These are phyloP conservation scores for Crepidotus variabilis DNA, from an alignment of 768 basidiomycete genomes.

Conservation along the genomic window DNA sequence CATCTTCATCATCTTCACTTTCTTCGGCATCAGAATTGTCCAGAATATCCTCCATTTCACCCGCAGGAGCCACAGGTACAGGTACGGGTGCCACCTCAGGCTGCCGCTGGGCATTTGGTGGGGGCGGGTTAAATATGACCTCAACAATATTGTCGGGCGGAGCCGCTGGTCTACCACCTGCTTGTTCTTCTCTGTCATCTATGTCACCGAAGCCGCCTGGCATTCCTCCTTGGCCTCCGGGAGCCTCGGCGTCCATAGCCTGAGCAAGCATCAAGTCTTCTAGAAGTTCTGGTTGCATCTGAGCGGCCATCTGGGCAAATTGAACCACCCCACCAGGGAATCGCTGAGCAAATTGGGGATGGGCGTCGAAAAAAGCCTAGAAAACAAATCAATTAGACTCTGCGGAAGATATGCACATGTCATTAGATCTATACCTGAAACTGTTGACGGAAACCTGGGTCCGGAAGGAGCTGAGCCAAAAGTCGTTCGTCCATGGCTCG, in stretches of 20 bases:
- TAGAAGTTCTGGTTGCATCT: constrained; percentile 54
- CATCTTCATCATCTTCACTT: constrained; percentile 41
- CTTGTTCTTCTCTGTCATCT: constrained; percentile 14
- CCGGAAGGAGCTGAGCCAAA: constrained; percentile 55
- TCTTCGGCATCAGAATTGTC: constrained; percentile 31
- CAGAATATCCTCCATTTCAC: background rate
- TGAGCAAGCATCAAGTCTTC: constrained; percentile 55
- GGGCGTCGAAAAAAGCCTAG: constrained; percentile 52
- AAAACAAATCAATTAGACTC: constrained; percentile 1
- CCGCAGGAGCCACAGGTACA: background rate
- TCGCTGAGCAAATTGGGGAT: constrained; percentile 48
- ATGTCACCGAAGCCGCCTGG: constrained; percentile 38
- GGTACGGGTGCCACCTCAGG: constrained; percentile 12
- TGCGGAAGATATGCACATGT: background rate
- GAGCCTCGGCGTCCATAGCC: constrained; percentile 31
- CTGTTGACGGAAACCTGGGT: constrained; percentile 53
- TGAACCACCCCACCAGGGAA: constrained; percentile 67
- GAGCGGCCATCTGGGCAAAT: constrained; percentile 52
- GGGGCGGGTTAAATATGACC: constrained; percentile 13
- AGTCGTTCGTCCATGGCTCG: constrained; percentile 45
- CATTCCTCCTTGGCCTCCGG: constrained; percentile 35
- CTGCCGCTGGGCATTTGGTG: constrained; percentile 16
- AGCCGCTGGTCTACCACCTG: constrained; percentile 3
- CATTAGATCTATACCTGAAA: constrained; percentile 37
- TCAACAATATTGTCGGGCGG: constrained; percentile 19